These are phyloP conservation scores for Thuja plicata DNA, from an alignment of 83 land plant genomes.

Conservation along the genomic window DNA sequence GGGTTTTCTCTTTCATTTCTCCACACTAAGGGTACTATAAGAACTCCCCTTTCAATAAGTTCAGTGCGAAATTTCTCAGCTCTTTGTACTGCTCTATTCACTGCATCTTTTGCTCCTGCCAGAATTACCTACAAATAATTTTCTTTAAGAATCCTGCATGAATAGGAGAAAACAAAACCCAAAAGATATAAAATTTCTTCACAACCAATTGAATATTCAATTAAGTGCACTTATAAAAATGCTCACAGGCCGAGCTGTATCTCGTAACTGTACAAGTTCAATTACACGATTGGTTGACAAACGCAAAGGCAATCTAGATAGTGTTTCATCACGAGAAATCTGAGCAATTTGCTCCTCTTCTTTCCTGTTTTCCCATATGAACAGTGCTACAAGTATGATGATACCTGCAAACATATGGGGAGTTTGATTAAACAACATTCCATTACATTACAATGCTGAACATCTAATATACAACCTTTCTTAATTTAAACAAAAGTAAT, in stretches of 20 bases:
- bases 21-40: constrained; percentile 86
- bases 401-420: constrained; percentile 55
- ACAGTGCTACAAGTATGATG: constrained; percentile 70
- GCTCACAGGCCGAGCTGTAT: constrained; percentile 85
- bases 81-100: constrained; percentile 57
- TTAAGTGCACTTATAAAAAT: background rate
- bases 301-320: constrained; percentile 91
- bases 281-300: constrained; percentile 81
- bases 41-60: constrained; percentile 79
- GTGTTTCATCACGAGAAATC: constrained; percentile 80
- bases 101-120: constrained; percentile 79
- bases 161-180: background rate
- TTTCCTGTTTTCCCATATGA: constrained; percentile 88
- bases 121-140: constrained; percentile 65
- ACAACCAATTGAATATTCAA: background rate
- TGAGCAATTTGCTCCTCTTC: constrained; percentile 93
- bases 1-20: constrained; percentile 43
- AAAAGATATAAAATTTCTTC: constrained; percentile 2
- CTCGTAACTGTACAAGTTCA: constrained; percentile 89
- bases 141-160: background rate
- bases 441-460: background rate
- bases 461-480: background rate
- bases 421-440: background rate
- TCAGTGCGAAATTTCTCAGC: constrained; percentile 83
- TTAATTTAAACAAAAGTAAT: background rate